These are phyloP conservation scores for Antrodiella citrinella DNA, from an alignment of 768 basidiomycete genomes.

Conservation along the genomic window DNA sequence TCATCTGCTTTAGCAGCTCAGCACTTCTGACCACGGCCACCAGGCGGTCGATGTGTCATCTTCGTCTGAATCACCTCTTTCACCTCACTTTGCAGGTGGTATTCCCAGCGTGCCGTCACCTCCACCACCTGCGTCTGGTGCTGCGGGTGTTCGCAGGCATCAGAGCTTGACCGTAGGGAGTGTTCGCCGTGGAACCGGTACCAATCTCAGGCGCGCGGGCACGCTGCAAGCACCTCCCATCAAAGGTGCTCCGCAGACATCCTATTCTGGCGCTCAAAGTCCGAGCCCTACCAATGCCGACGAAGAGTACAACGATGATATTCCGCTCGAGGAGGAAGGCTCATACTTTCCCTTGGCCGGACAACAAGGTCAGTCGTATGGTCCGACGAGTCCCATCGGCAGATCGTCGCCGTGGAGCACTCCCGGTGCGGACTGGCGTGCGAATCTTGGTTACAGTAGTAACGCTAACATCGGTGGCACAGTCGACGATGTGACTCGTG, in stretches of 20 bases:
- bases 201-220: constrained; percentile 65
- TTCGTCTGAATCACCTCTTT: constrained; percentile 47
- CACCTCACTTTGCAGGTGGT: constrained; percentile 46
- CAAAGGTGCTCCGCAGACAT: constrained; percentile 21
- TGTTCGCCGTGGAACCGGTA: constrained; percentile 38
- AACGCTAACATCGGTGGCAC: constrained; percentile 24
- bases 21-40: constrained; percentile 27
- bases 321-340: constrained; percentile 38
- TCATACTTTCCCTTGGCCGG: constrained; percentile 43
- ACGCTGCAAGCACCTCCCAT: constrained; percentile 54
- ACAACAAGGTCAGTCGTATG: constrained; percentile 30
- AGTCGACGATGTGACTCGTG: constrained; percentile 73
- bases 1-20: constrained; percentile 25
- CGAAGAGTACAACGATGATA: constrained; percentile 52
- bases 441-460: constrained; percentile 25
- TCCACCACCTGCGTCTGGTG: constrained; percentile 44
- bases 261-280: constrained; percentile 26
- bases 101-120: constrained; percentile 53
- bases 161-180: constrained; percentile 63
- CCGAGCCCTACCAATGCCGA: constrained; percentile 46
- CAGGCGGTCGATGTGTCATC: constrained; percentile 45
- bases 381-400: constrained; percentile 50
- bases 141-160: constrained; percentile 67
- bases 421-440: constrained; percentile 54
- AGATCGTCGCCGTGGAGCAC: constrained; percentile 61